phyloP scores from a whole-genome alignment of 2,329 filamentous ascomycete species.

The Aureobasidium sp. region DNA sequence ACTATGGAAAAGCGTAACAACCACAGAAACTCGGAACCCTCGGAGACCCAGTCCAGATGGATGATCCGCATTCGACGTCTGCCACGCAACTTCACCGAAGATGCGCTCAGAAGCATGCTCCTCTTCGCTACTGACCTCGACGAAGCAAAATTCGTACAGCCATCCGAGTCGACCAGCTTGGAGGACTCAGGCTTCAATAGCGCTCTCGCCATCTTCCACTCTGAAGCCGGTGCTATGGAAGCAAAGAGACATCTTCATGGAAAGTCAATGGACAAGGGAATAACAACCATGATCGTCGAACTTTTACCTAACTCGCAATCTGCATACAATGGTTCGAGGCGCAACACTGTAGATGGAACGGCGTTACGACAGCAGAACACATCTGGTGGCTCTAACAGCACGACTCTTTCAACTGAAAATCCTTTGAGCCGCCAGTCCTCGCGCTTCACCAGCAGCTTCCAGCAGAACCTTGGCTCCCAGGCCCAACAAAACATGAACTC shows the following conservation, averaged over 20 bases:
- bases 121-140: conserved; percentile 51
- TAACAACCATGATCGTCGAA: conserved; percentile 54
- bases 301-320: conserved; percentile 36
- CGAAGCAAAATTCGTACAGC: conserved; percentile 50
- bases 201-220: conserved; percentile 54
- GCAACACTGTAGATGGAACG: conserved; percentile 49
- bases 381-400: conserved; percentile 36
- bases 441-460: conserved; percentile 53
- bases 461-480: not conserved
- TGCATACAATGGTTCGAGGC: conserved; percentile 31
- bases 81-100: conserved; percentile 51
- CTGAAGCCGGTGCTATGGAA: conserved; percentile 51
- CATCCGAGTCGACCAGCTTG: conserved; percentile 42
- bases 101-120: conserved; percentile 55
- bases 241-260: conserved; percentile 54
- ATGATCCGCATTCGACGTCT: conserved; percentile 54
- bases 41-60: conserved; percentile 2
- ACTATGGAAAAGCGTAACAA: conserved; percentile 34
- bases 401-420: conserved; percentile 36
- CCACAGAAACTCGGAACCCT: conserved; percentile 4
- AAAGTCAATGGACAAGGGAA: conserved; percentile 54
- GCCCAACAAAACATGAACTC: not conserved
- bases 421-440: conserved; percentile 44
- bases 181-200: conserved; percentile 41
- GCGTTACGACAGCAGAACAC: conserved; percentile 37